Base-by-base conservation (phyloP, 2,329 filamentous ascomycete genomes). In the Talaromyces marneffei region DNA sequence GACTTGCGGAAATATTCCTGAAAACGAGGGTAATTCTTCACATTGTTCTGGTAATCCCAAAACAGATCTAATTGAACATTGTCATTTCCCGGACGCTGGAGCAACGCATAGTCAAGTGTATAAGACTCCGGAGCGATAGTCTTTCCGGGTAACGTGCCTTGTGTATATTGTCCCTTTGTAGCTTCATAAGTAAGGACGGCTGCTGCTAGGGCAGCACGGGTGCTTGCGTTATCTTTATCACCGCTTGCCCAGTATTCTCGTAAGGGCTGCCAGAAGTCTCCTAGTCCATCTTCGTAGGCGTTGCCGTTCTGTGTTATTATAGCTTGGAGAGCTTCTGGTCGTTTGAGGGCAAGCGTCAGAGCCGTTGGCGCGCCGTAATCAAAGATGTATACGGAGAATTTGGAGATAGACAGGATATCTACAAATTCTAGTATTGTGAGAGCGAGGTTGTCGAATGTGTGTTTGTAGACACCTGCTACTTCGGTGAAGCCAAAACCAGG, bases 301-400 rank as follows among this genome's bases (percentile, higher is more conserved):
- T 87, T 87, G 42, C 83, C 85, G 66, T 86, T 86, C 66, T 87
- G 84, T 2, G 78, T 75, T 60, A 87, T 76, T 64, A 87, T 82
- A 14, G 82, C 81, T 39, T 75, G 73, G 58, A 86, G 72, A 10
- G 75, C 73, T 0, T 78, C 69, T 0, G 82, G 80, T 2, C 79
- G 74, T 46, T 78, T 65, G 2, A 85, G 74, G 0, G 83, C 83
- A 1, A 86, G 73, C 2, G 83, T 78, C 25, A 85, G 72, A 1
- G 79, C 84, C 0, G 78, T 76, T 0, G 85, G 84, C 0, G 83
- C 82, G 56, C 85, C 85, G 68, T 87, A 87, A 74, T 87, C 84
- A 68, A 87, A 87, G 64, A 87, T 79, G 70, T 86, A 87, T 29
- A 85, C 70, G 14, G 80, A 78, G 71, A 81, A 85, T 33, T 76